A percentile compares a stretch with the other conserved stretches of the same genome.
Conservation (phyloP, 768 basidiomycete genomes). For the Lentinus tigrinus region DNA sequence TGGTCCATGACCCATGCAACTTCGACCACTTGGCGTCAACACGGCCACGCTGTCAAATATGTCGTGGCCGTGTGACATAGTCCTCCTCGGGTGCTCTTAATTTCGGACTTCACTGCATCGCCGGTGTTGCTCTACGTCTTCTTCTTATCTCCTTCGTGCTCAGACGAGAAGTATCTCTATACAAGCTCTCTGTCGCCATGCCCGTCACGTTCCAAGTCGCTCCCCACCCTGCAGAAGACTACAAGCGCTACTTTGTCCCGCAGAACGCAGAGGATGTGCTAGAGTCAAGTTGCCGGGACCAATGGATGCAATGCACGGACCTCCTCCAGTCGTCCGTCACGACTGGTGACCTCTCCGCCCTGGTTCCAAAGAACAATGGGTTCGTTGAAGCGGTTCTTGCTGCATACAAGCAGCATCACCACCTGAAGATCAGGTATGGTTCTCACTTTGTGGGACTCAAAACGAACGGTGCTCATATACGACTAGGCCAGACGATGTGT, state of each 20-base stretch:
- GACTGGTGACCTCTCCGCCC: neutral
- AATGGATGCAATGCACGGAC: neutral
- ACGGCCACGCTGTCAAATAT: too few species aligned
- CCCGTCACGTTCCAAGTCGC: neutral
- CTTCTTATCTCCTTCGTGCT: neutral
- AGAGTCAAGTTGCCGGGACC: neutral
- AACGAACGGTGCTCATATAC: neutral
- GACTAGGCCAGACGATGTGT: conserved; percentile 48
- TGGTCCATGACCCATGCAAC: too few species aligned
- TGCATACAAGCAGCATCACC: neutral
- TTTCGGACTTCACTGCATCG: too few species aligned
- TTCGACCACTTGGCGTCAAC: too few species aligned
- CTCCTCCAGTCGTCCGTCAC: neutral
- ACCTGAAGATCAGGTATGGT: neutral
- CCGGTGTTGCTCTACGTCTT: neutral
- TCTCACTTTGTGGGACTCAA: neutral
- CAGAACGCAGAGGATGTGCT: neutral
- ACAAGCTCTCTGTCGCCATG: neutral
- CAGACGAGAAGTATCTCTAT: neutral
- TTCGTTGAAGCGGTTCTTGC: neutral
- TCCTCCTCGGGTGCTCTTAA: too few species aligned
- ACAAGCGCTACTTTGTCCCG: neutral
- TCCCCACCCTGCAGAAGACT: neutral
- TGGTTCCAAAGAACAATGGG: neutral
- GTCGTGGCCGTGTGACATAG: too few species aligned